A percentile compares a stretch with the other conserved stretches of the same genome.
phyloP scores from a whole-genome alignment of 2,329 filamentous ascomycete species.

The Capronia coronata region DNA sequence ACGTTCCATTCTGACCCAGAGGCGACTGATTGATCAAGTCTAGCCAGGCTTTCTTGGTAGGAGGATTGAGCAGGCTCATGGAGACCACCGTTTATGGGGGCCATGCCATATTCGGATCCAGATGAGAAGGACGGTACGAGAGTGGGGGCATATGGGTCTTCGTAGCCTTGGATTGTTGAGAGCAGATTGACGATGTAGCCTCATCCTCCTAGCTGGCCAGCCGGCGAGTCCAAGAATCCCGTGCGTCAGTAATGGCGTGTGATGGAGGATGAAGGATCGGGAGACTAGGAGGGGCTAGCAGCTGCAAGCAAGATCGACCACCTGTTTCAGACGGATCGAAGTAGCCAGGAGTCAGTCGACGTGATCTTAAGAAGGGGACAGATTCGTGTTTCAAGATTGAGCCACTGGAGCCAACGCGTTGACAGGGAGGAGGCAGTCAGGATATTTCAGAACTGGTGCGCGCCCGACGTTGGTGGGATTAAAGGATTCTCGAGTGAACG shows the following conservation, averaged over 20 bases:
- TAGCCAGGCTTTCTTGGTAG: not conserved
- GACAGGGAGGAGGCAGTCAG: no score
- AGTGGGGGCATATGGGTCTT: no score
- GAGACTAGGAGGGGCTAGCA: conserved; percentile 1
- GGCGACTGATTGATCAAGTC: not conserved
- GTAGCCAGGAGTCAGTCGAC: not conserved
- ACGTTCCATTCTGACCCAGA: conserved; percentile 10
- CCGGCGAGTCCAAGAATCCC: no score
- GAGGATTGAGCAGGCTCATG: no score
- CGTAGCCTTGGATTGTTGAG: not conserved
- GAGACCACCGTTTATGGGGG: no score
- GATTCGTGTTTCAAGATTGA: conserved; percentile 1
- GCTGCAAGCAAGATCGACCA: conserved; percentile 5
- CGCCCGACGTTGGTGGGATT: no score
- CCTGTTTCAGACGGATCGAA: conserved; percentile 16
- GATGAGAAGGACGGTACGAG: no score
- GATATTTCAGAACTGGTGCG: no score
- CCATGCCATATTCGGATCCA: no score
- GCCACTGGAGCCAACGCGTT: not conserved
- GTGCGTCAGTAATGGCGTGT: no score
- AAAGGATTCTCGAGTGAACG: no score
- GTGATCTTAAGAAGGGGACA: not conserved
- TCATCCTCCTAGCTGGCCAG: not conserved
- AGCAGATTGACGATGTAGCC: not conserved
- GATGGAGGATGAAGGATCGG: no score